Percentiles rank a stretch among this genome's conserved stretches.
Evolutionary conservation across 768 basidiomycete genomes (phyloP).

Genomic region (Mycena galericulata): DNA sequence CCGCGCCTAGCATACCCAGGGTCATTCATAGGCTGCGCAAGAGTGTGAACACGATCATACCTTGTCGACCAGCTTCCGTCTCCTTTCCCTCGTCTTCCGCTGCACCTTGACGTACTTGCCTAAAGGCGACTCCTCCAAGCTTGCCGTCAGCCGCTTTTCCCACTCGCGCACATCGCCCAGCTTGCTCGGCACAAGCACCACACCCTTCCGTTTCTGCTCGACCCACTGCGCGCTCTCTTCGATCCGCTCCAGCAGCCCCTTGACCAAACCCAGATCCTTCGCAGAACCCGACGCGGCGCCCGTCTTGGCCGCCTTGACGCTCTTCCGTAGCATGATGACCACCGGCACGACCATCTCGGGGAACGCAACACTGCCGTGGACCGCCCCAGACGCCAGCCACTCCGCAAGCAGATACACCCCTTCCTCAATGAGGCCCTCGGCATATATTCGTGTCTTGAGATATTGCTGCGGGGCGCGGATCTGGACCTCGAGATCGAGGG

Average conservation of each 20-base stretch:
- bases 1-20: slow-evolving; percentile 57
- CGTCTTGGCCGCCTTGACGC: slow-evolving; percentile 72
- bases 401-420: slow-evolving; percentile 81
- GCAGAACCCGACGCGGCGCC: slow-evolving; percentile 43
- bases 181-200: slow-evolving; percentile 82
- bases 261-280: slow-evolving; percentile 75
- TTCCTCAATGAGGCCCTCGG: slow-evolving; percentile 88
- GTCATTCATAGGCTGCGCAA: slow-evolving; percentile 34
- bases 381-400: slow-evolving; percentile 76
- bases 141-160: slow-evolving; percentile 70
- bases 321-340: slow-evolving; percentile 75
- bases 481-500: slow-evolving; percentile 88
- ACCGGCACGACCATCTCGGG: slow-evolving; percentile 92
- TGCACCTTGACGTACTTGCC: slow-evolving; percentile 86
- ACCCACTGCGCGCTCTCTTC: slow-evolving; percentile 89
- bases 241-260: slow-evolving; percentile 85
- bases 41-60: slow-evolving; percentile 49
- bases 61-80: slow-evolving; percentile 79
- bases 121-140: slow-evolving; percentile 79
- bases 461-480: slow-evolving; percentile 93
- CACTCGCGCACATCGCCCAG: slow-evolving; percentile 77
- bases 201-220: slow-evolving; percentile 73
- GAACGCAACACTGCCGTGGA: slow-evolving; percentile 91
- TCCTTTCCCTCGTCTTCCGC: slow-evolving; percentile 83
- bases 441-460: slow-evolving; percentile 86